Conservation (phyloP, 345 rosid genomes). For the Lepidium sativum region DNA sequence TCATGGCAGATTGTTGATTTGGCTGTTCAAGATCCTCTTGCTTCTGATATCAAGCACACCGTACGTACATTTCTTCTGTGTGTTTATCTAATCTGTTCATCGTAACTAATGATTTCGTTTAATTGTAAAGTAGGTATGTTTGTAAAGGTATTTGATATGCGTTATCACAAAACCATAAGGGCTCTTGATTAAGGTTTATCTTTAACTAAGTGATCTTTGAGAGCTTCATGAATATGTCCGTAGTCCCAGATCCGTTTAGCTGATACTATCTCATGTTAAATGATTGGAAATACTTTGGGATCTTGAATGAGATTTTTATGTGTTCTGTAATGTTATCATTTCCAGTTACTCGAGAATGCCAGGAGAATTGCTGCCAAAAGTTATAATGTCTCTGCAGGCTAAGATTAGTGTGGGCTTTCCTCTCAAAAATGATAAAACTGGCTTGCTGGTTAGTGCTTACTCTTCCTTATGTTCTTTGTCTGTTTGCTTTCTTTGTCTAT, state of each 20-base stretch:
- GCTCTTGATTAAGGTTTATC: constrained; percentile 11
- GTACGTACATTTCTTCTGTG: constrained; percentile 42
- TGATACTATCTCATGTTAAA: not conserved
- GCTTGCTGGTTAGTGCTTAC: constrained; percentile 61
- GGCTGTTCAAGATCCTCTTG: constrained; percentile 70
- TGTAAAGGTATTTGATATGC: not conserved
- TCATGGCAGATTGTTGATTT: constrained; percentile 58
- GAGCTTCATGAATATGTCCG: not conserved
- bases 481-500: not conserved
- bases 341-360: constrained; percentile 90
- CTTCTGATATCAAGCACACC: constrained; percentile 84
- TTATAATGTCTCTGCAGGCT: constrained; percentile 45
- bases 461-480: not conserved
- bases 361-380: constrained; percentile 56
- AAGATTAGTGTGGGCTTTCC: constrained; percentile 55
- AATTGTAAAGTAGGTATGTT: not conserved
- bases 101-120: not conserved
- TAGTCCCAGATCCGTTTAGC: constrained; percentile 10
- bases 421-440: constrained; percentile 57
- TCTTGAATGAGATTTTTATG: constrained; percentile 10
- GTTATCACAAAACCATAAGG: not conserved
- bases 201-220: not conserved
- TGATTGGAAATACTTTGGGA: not conserved
- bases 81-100: constrained; percentile 1
- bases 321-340: constrained; percentile 19